These are phyloP conservation scores for Colletotrichum scovillei DNA, from an alignment of 2,329 filamentous ascomycete species.

Conservation along the genomic window DNA sequence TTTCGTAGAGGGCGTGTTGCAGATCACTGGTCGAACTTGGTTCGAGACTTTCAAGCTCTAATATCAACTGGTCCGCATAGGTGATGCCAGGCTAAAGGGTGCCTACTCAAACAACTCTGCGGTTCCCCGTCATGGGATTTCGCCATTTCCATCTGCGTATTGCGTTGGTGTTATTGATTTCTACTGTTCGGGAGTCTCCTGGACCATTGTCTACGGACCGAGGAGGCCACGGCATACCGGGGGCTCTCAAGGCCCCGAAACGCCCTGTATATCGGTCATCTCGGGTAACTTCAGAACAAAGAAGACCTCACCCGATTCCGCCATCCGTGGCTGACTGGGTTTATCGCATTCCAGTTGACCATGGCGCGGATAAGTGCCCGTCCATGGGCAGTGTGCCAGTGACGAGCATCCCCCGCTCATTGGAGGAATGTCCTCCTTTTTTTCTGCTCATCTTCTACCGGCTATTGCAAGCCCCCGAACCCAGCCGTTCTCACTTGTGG, in stretches of 20 bases:
- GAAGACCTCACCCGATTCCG: not conserved
- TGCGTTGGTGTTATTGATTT: not conserved
- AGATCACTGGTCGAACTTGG: no score
- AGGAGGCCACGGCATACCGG: not conserved
- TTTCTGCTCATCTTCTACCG: not conserved
- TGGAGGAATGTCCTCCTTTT: not conserved
- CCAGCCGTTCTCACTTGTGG: not conserved
- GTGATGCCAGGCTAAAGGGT: not conserved
- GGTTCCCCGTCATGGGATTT: not conserved
- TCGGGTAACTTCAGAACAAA: not conserved
- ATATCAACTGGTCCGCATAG: not conserved
- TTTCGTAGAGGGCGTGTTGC: constrained; percentile 47
- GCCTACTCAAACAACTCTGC: not conserved
- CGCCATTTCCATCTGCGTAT: not conserved
- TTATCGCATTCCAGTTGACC: not conserved
- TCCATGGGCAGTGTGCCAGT: not conserved
- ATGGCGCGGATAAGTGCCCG: not conserved
- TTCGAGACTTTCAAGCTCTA: not conserved
- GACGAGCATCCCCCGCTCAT: not conserved
- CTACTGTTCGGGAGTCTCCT: not conserved
- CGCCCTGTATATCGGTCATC: not conserved
- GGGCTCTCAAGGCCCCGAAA: not conserved
- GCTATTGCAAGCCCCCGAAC: not conserved
- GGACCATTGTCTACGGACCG: no score
- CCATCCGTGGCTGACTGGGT: not conserved